Evolutionary conservation across 2,329 filamentous ascomycete species (phyloP), one percentile per base, ranked within the genome.

Genomic region (Pestalotiopsis sp.): DNA sequence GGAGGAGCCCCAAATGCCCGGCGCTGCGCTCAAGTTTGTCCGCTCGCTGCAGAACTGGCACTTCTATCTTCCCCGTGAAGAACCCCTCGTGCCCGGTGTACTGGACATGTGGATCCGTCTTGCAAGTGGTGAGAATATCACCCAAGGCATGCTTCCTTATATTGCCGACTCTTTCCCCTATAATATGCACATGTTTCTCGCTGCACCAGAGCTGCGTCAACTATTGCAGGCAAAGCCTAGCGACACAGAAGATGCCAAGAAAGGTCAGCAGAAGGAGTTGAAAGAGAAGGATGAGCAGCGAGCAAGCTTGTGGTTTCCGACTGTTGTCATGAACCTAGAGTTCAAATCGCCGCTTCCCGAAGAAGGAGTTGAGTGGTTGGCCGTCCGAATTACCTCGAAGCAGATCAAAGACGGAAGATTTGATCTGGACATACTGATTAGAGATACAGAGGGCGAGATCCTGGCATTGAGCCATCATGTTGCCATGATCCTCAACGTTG

Each of bases 301-400:
- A n/a, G n/a, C n/a, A n/a, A n/a, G n/a, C n/a, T 89, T 88, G 73
- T 94, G 92, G 93, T 94, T 93, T 77, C 92, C 92, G 0, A 97
- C 93, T 0, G 79, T 97, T 1, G 82, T 90, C 20, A 80, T 96
- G 76, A 94, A 93, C 76, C 75, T 97, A 25, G 93, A 97, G 71
- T 82, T 94, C 52, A 96, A 95, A 82, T 93, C 91, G 77, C 78
- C 85, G 6, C 77, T 97, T 59, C 92, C 92, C 0, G 7, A 58
- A 20, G 20, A 58, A 9, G 56, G 56, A 6, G 11, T 11, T 23
- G 56, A 58, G 11, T 27, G 56, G 56, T 12, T 58, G 5, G 56
- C 20, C 20, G 56, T 58, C 1, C 6, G 56, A 0, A 27, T 27
- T 1, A 58, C 56, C 11, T 58, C 56, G 0, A 58, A 58, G 56